phyloP scores from a whole-genome alignment of 768 basidiomycete genomes.

The Rhodotorula diobovata region DNA sequence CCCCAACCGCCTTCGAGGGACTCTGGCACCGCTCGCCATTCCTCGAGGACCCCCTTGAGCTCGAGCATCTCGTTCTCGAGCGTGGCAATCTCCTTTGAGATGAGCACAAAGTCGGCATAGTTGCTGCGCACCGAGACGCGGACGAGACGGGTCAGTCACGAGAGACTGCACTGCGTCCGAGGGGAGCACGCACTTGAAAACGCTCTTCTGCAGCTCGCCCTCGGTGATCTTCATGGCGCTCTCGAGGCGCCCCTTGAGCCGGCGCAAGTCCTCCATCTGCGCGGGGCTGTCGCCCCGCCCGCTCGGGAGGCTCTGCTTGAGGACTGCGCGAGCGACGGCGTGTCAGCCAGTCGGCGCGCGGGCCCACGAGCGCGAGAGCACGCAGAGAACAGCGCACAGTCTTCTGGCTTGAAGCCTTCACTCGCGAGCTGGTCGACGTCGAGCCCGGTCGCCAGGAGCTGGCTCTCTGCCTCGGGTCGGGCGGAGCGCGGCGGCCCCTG shows the following conservation, averaged over 20 bases:
- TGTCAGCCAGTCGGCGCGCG: not conserved
- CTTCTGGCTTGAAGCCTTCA: slow-evolving; percentile 80
- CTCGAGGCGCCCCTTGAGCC: slow-evolving; percentile 72
- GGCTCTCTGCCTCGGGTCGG: slow-evolving; percentile 11
- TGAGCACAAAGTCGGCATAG: slow-evolving; percentile 92
- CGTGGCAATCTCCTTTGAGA: slow-evolving; percentile 93
- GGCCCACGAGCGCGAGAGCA: too few species aligned
- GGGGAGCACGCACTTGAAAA: slow-evolving; percentile 64
- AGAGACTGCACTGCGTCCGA: not conserved
- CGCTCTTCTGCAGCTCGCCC: slow-evolving; percentile 77
- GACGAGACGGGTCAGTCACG: too few species aligned
- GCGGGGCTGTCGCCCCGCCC: slow-evolving; percentile 47
- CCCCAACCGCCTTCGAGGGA: slow-evolving; percentile 67
- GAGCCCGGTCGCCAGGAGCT: slow-evolving; percentile 40
- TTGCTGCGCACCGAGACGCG: slow-evolving; percentile 51
- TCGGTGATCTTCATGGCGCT: slow-evolving; percentile 67
- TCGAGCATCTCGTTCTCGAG: slow-evolving; percentile 98
- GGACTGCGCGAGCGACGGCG: slow-evolving; percentile 1
- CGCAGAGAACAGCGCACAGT: slow-evolving; percentile 59
- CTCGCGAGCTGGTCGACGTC: slow-evolving; percentile 64
- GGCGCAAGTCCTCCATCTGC: slow-evolving; percentile 52
- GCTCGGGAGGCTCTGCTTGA: slow-evolving; percentile 42
- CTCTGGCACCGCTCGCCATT: slow-evolving; percentile 95
- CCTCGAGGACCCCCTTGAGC: slow-evolving; percentile 84
- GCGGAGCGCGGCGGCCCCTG: not conserved